These are phyloP conservation scores for Suhomyces panamericanus DNA, from an alignment of 1,139 yeast species.

Conservation along the genomic window DNA sequence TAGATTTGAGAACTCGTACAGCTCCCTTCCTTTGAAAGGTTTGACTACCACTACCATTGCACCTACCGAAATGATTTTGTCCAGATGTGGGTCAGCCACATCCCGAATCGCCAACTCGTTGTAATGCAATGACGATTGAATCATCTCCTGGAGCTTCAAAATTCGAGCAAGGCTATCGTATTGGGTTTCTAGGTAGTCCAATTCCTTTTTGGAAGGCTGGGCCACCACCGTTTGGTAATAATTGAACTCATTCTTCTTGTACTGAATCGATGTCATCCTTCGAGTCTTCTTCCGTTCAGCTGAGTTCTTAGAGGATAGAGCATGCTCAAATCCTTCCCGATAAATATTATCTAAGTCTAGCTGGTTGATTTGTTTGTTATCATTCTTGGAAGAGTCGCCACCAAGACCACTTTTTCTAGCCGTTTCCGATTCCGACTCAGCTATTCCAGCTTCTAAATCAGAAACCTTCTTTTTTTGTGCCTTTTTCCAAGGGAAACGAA, in stretches of 20 bases:
- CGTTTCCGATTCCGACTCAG: no score
- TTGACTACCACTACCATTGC: constrained; percentile 39
- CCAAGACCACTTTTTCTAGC: no score
- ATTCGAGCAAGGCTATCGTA: constrained; percentile 33
- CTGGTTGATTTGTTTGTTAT: no score
- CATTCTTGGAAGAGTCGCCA: no score
- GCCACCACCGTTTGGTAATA: constrained; percentile 17
- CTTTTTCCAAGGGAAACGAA: no score
- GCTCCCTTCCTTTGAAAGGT: constrained; percentile 27
- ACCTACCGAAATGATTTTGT: constrained; percentile 29
- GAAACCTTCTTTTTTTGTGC: no score
- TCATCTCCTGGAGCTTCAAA: constrained; percentile 28
- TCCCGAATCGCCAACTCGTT: constrained; percentile 20
- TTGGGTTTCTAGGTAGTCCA: constrained; percentile 18
- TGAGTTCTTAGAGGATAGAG: neutral
- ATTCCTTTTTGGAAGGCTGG: constrained; percentile 17
- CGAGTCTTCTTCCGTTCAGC: neutral
- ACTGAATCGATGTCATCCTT: constrained; percentile 16
- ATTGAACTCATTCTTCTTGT: constrained; percentile 8
- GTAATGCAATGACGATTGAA: constrained; percentile 18
- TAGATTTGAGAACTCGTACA: constrained; percentile 27
- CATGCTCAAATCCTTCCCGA: constrained; percentile 15
- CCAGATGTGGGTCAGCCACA: constrained; percentile 35
- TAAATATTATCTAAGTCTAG: constrained; percentile 22
- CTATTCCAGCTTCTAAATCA: no score